Evolutionary conservation across 1,284 basidiomycete species (phyloP).

Genomic region (Ceratobasidium papillatum): DNA sequence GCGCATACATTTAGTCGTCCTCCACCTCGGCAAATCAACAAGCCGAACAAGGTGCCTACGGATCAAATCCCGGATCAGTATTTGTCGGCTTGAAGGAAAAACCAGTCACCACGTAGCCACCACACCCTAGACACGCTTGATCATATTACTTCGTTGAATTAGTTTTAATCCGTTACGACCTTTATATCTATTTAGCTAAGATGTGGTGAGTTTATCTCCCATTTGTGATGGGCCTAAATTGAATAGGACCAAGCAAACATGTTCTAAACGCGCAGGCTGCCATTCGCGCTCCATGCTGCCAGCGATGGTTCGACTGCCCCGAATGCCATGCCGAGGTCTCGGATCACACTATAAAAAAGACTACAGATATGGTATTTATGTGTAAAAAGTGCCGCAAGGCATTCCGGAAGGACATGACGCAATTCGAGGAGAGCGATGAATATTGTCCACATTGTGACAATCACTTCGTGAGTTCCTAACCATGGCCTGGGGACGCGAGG

Average conservation of each 20-base stretch:
- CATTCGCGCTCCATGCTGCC: constrained; percentile 93
- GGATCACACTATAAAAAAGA: constrained; percentile 78
- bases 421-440: constrained; percentile 95
- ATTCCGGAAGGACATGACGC: constrained; percentile 92
- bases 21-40: not conserved
- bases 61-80: constrained; percentile 1
- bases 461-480: constrained; percentile 77
- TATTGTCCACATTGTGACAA: constrained; percentile 99
- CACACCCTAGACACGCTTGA: not conserved
- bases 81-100: not conserved
- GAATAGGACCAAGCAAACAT: constrained; percentile 73
- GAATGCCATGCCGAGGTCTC: constrained; percentile 91
- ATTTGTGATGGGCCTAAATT: not conserved
- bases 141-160: not conserved
- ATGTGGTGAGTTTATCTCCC: constrained; percentile 7
- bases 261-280: constrained; percentile 92
- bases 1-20: not conserved
- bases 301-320: constrained; percentile 94
- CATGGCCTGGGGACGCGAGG: not conserved
- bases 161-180: not conserved
- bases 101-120: not conserved
- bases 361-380: constrained; percentile 89
- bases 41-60: constrained; percentile 1
- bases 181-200: not conserved
- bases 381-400: constrained; percentile 99